Percentiles rank a stretch among this genome's conserved stretches.
These are phyloP conservation scores for Isoetes taiwanensis DNA, from an alignment of 75 land plant species.

Conservation along the genomic window DNA sequence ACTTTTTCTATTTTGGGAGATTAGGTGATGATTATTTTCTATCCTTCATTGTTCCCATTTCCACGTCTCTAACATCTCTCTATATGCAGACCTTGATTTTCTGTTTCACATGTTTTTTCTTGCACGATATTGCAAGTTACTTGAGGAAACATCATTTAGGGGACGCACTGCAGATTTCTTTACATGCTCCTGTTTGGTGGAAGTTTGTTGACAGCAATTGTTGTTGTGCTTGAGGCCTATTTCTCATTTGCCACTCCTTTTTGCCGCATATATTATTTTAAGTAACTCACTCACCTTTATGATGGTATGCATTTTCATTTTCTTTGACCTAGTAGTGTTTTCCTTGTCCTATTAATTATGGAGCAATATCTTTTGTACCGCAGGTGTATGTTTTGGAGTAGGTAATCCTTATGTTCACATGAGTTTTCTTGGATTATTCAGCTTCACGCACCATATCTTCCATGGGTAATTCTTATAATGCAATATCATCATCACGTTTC, in stretches of 20 bases:
- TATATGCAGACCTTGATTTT: constrained; percentile 76
- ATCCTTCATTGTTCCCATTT: not conserved
- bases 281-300: constrained; percentile 98
- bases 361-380: not conserved
- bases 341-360: constrained; percentile 1
- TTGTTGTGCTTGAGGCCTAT: constrained; percentile 74
- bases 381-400: constrained; percentile 99
- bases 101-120: constrained; percentile 97
- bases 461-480: too few species aligned
- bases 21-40: constrained; percentile 43
- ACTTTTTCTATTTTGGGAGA: constrained; percentile 87
- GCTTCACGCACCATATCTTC: constrained; percentile 97
- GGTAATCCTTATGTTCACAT: constrained; percentile 95
- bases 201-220: constrained; percentile 63
- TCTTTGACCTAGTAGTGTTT: not conserved
- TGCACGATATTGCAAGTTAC: constrained; percentile 95
- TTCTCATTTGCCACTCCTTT: constrained; percentile 70
- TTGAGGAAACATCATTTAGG: constrained; percentile 96
- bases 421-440: constrained; percentile 97
- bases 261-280: constrained; percentile 75
- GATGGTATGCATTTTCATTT: constrained; percentile 51
- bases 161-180: constrained; percentile 98
- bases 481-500: constrained; percentile 5
- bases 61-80: not conserved
- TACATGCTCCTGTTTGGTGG: constrained; percentile 98